Evolutionary conservation across 306 rosid species (phyloP).

Genomic region (Ammopiptanthus mongolicus): DNA sequence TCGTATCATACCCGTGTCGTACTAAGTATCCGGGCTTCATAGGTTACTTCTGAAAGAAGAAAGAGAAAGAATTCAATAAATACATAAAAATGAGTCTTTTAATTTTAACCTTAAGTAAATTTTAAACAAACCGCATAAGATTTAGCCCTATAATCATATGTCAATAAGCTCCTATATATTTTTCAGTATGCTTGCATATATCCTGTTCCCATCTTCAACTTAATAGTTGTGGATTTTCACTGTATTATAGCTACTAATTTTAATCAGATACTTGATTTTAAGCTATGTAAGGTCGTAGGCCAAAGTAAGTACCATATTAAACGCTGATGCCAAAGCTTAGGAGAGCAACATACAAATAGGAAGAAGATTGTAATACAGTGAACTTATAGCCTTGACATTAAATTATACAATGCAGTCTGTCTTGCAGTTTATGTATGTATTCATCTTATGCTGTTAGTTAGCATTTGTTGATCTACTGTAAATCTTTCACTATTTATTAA

Average conservation of each 20-base stretch:
- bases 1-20: too few relatives aligned
- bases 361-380: not conserved
- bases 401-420: not conserved
- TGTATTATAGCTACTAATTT: not conserved
- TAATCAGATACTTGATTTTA: not conserved
- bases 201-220: not conserved
- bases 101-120: not conserved
- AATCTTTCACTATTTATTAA: constrained; percentile 14
- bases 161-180: not conserved
- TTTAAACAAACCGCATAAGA: not conserved
- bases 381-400: not conserved
- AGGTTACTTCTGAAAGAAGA: too few relatives aligned
- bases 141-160: not conserved
- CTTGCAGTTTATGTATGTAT: not conserved
- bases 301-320: not conserved
- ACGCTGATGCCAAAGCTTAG: not conserved
- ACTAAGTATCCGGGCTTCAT: too few relatives aligned
- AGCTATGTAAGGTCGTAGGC: not conserved
- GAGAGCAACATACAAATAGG: not conserved
- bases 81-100: not conserved
- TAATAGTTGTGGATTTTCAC: not conserved
- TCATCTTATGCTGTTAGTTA: not conserved
- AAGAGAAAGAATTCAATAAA: not conserved
- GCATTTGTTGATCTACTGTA: not conserved
- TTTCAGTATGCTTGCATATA: not conserved